Base-by-base conservation (phyloP, 305 asterid species). In the Fraxinus sp. region DNA sequence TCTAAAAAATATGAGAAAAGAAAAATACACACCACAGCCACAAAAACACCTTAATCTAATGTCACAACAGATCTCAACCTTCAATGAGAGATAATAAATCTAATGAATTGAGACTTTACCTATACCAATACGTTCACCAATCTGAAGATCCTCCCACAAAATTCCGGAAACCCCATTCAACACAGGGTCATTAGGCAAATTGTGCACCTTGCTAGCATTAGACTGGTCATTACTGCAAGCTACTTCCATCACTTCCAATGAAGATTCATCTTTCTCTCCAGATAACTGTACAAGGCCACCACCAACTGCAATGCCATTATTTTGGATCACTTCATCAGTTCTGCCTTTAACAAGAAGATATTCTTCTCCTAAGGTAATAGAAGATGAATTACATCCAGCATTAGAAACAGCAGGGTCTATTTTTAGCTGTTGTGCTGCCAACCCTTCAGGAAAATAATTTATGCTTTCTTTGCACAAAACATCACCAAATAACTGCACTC, bases 131-230 rank as follows among this genome's bases (percentile, higher is more conserved):
- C 99, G 97, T 84, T 95, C 98, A 35, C 98, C 98, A 85, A 96
- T 94, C 89, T 92, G 96, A 85, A 96, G 98, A 90, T 93, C 95
- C 87, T 95, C 98, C 99, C 99, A 96, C 41, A 92, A 93, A 79
- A 95, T 93, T 86, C 91, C 97, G n/a, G 97, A 96, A 87, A 93
- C 97, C 70, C 92, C 95, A 88, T 84, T 90, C 78, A 95, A 88
- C 87, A 91, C 62, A 1, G 92, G 90, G 77, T 91, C 91, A 75
- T 89, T 88, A 85, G 92, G 95, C 78, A 88, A 83, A 85, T 88
- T 88, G 77, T 85, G 88, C 82, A 75, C 79, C 79, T 75, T 86
- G 85, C 77, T 83, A 80, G 90, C 83, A 85, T 81, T 78, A 66
- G 92, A 85, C 89, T 90, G 91, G 66, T 71, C 84, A 86, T 57